Evolutionary conservation across 805 yeast genomes (phyloP).

Genomic region (Wickerhamiella kurtzmanii): DNA sequence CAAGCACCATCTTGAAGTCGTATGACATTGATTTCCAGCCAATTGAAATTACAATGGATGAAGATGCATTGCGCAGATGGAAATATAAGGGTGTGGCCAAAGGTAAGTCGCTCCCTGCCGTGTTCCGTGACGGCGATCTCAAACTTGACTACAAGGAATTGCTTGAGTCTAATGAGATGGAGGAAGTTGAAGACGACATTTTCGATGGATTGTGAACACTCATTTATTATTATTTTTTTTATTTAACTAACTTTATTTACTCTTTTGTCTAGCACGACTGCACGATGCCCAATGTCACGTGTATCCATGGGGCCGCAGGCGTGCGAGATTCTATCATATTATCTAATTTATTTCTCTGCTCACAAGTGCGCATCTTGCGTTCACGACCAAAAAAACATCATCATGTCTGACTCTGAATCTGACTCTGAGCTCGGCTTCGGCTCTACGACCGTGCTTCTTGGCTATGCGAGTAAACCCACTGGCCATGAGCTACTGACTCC

Average conservation of each 20-base stretch:
- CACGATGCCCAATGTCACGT: too few relatives aligned
- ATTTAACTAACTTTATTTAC: too few relatives aligned
- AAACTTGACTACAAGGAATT: constrained; percentile 77
- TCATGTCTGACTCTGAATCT: constrained; percentile 28
- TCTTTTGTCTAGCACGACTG: too few relatives aligned
- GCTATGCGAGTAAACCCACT: constrained; percentile 24
- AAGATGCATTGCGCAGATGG: constrained; percentile 70
- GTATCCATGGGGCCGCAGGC: too few relatives aligned
- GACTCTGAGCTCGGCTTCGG: constrained; percentile 17
- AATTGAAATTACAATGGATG: constrained; percentile 75
- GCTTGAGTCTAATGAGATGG: constrained; percentile 62
- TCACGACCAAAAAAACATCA: neutral
- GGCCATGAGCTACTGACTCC: constrained; percentile 7
- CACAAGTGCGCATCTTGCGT: neutral
- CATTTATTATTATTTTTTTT: too few relatives aligned
- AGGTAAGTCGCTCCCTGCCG: constrained; percentile 66
- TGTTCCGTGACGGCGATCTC: constrained; percentile 65
- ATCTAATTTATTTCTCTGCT: neutral
- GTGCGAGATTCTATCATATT: too few relatives aligned
- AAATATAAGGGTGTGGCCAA: constrained; percentile 40
- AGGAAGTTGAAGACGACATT: constrained; percentile 20
- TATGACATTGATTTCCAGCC: constrained; percentile 52
- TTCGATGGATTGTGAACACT: constrained; percentile 16
- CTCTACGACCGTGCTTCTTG: constrained; percentile 25
- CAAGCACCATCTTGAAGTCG: constrained; percentile 58